A percentile compares a stretch with the other conserved stretches of the same genome.
These are phyloP conservation scores for Diospyros kaki DNA, from an alignment of 148 eudicot genomes.

Conservation along the genomic window DNA sequence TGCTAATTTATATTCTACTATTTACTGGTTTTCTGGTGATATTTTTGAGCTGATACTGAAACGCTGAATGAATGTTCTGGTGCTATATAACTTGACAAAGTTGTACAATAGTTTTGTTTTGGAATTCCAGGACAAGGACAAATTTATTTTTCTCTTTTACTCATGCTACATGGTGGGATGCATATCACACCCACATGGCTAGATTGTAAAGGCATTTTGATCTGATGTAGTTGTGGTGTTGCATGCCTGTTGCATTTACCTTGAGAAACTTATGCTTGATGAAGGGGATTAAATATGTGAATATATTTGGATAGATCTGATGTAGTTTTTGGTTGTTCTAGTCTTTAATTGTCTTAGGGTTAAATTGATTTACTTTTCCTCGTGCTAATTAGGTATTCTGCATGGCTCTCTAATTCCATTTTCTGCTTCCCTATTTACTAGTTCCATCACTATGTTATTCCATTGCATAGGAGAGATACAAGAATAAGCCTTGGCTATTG, in stretches of 20 bases:
- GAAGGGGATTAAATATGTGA: not conserved
- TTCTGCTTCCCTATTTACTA: not conserved
- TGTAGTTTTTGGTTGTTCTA: not conserved
- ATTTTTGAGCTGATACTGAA: not conserved
- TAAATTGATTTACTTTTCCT: not conserved
- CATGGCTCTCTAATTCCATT: not conserved
- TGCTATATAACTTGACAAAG: not conserved
- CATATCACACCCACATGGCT: not conserved
- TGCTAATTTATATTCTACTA: not conserved
- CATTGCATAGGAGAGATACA: slow-evolving; percentile 65
- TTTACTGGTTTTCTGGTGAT: not conserved
- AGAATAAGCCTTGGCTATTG: slow-evolving; percentile 94
- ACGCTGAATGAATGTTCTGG: not conserved
- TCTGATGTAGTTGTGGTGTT: no score
- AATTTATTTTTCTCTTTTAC: not conserved
- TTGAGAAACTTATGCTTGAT: not conserved
- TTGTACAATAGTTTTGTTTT: not conserved
- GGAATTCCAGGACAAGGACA: not conserved
- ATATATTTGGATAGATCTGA: not conserved
- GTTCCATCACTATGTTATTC: slow-evolving; percentile 9
- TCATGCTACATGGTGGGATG: not conserved
- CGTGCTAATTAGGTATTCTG: not conserved
- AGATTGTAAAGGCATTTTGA: not conserved
- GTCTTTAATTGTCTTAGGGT: not conserved
- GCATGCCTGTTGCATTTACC: not conserved